Evolutionary conservation across 2,329 filamentous ascomycete species (phyloP), one percentile per base, ranked within the genome.

Genomic region (Phialemoniopsis sp.): DNA sequence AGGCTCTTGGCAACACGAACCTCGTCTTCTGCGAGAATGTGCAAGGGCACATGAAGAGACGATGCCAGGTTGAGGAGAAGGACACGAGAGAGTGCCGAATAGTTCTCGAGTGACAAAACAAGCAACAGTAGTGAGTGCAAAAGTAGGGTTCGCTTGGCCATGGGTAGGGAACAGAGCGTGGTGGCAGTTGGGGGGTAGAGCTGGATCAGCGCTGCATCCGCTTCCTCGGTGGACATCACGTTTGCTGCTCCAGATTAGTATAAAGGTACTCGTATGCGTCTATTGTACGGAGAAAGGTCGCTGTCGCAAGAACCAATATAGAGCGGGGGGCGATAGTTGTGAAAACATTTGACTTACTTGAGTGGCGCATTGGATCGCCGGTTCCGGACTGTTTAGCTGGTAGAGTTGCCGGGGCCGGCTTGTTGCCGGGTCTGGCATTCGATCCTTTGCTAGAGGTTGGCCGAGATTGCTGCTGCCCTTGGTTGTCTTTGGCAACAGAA

Each of bases 81-180:
- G 3, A 87, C 70, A 12, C 87, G 78, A 4, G 87, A 86, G 52
- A 87, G 82, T 5, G 85, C 78, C 32, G 73, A 78, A 59, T 93
- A 95, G 46, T 86, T 79, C 53, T 93, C 82, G 13, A 94, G 65
- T 3, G 86, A 89, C 3, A 95, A 64, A 6, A 90, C 54, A 18
- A 93, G 67, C 3, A 95, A 67, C 1, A 94, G 66, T 31, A 89
- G 66, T 1, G 81, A 77, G 50, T 93, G 84, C 8, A 94, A 63
- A 7, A 94, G 70, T 8, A 89, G 66, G 18, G 75, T 73, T 33
- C 82, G 71, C 52, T 82, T 84, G 37, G 80, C 75, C 35, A 77
- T 62, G 0, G 76, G 64, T 3, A 87, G 63, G 9, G 72, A 68
- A 49, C 72, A 76, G 10, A 93, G 68, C 3, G 73, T 59, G 7